Base-by-base conservation (phyloP, 1,139 yeast genomes). In the Tardiomyces blankii region DNA sequence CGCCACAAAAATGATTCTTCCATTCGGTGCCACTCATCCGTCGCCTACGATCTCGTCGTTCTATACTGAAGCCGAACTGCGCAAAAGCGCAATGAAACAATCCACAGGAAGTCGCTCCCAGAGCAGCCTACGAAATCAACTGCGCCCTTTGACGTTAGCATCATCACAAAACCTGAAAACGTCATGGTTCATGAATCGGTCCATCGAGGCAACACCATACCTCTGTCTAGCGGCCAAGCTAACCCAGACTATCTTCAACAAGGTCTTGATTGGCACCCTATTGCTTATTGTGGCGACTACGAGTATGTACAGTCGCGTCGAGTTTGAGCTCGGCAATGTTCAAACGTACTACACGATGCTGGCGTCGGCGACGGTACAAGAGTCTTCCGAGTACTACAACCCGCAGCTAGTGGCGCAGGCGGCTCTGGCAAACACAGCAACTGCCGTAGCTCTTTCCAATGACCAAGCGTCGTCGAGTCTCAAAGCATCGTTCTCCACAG, bases 21-120 rank as follows among this genome's bases (percentile, higher is more conserved):
- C 25, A 7, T 21, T 21, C 7, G 25, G 21, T 13, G 16, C 33
- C 18, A 18, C 43, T 5, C 30, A 32, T 9, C 42, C 44, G 27
- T 51, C 54, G 4, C 54, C 54, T 2, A 55, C 59, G 2, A 30
- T 55, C 2, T 49, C 50, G 2, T 54, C 58, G 18, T 55, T 54
- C 40, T 54, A 52, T 43, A 55, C 59, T 6, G 46, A 46, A 5
- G 51, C 50, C 2, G 54, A 53, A 11, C 35, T 14, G 4, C 16
- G 35, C 35, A 12, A 30, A 13, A 14, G 9, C 16, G 7, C 25
- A 21, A 9, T 30, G 5, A 5, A 30, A 4, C 35, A 30, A 30
- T 5, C n/a, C n/a, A n/a, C n/a, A n/a, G n/a, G n/a, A n/a, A n/a
- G n/a, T n/a, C n/a, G n/a, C n/a, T n/a, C n/a, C n/a, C n/a, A n/a